Base-by-base conservation (phyloP, 2,329 filamentous ascomycete genomes). In the Myriosclerotinia scirpicola region DNA sequence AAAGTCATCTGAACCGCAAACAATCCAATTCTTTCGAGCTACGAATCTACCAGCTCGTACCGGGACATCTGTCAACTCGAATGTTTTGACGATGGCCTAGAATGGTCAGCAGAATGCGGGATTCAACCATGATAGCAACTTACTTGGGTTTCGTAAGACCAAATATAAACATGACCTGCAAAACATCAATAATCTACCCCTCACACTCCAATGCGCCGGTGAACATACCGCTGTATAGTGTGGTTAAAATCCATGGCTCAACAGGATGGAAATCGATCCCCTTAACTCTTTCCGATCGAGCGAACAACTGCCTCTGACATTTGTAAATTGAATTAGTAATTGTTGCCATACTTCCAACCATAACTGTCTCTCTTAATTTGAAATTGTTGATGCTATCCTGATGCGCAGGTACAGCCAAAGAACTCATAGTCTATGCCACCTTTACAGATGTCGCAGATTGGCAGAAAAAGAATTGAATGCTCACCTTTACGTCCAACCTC, bases 11-110 rank as follows among this genome's bases (percentile, higher is more conserved):
- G 90, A 94, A 76, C 95, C 95, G 81, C 92, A 95, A 65, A 96
- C 92, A 74, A 97, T 96, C 95, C 95, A 99, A 81, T 98, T 99
- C 88, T 99, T 99, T 75, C 95, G 87, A 73, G 95, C 92, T 76
- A 99, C 88, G 80, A 99, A 99, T 74, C 95, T 91, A 76, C 95
- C 95, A 70, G 95, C 95, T 79, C 95, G 91, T 67, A 99, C 94
- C 71, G 95, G 95, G 61, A 99, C 95, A 84, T 99, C 95, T 77
- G 94, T 97, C 72, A 98, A 88, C 82, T 99, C 95, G 80, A 99
- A 99, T 5, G 94, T 97, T 84, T 98, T 98, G 81, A 99, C 92
- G 71, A 98, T 93, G 71, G 93, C 90, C 80, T 88, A 70, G 69
- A 65, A 64, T 58, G 14, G 56, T 73, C 54, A 74, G 71, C 64